Evolutionary conservation across 208 protist genomes (phyloP).

Genomic region (Acanthamoeba culbertsoni): DNA sequence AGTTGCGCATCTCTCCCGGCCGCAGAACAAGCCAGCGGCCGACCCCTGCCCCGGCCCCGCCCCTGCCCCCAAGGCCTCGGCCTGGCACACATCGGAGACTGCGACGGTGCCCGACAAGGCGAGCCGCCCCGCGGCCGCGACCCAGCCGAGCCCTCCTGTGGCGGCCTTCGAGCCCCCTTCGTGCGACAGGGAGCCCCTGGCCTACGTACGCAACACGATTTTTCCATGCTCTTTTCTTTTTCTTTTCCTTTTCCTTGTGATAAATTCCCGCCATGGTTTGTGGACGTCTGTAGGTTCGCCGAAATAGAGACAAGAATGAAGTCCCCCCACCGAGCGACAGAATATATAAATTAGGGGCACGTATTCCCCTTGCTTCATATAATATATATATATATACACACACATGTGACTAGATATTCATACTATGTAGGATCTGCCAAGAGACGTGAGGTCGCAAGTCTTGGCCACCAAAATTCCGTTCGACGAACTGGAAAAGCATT

Average conservation of each 20-base stretch:
- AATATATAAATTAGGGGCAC: not conserved
- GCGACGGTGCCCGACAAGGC: no score
- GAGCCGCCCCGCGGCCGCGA: not conserved
- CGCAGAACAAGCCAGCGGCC: not conserved
- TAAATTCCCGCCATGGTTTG: no score
- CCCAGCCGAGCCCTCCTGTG: no score
- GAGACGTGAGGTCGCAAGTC: not conserved
- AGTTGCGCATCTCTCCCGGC: no score
- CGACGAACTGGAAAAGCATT: slow-evolving; percentile 24
- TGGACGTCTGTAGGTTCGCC: no score
- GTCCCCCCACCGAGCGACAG: not conserved
- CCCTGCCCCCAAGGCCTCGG: not conserved
- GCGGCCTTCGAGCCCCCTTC: not conserved
- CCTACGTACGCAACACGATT: not conserved
- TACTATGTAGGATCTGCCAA: not conserved
- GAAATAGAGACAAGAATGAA: not conserved
- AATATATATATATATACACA: not conserved
- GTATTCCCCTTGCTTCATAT: not conserved
- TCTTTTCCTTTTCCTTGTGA: no score
- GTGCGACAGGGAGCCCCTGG: not conserved
- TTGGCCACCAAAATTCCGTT: not conserved
- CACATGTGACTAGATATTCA: not conserved
- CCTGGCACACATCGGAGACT: not conserved
- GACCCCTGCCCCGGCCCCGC: not conserved
- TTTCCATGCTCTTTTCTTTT: no score